Evolutionary conservation across 1,284 basidiomycete species (phyloP).

Genomic region (Naganishia albida): DNA sequence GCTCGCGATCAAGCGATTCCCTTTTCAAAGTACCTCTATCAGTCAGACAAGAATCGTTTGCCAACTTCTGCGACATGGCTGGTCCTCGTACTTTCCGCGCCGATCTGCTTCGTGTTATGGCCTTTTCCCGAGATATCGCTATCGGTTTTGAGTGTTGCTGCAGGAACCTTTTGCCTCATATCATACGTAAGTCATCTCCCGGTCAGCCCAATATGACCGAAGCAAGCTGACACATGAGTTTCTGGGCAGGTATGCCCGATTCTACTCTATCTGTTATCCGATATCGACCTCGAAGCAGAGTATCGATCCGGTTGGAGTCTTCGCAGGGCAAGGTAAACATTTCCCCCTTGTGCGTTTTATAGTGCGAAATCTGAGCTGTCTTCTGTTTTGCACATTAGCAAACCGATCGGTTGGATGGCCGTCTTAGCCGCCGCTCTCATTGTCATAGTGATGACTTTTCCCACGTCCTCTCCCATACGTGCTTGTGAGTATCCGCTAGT

Average conservation of each 20-base stretch:
- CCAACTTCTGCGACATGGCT: constrained; percentile 50
- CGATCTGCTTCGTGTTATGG: constrained; percentile 40
- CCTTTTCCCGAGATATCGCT: constrained; percentile 36
- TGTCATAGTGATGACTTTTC: constrained; percentile 45
- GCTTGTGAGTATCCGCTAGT: constrained; percentile 37
- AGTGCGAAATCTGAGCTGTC: background rate
- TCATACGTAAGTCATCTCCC: constrained; percentile 45
- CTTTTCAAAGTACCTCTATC: constrained; percentile 45
- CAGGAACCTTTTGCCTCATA: constrained; percentile 45
- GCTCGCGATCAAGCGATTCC: constrained; percentile 53
- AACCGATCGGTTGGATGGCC: constrained; percentile 44
- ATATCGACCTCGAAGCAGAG: constrained; percentile 47
- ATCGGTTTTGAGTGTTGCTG: constrained; percentile 46
- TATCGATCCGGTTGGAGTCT: constrained; percentile 50
- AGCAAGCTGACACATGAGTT: constrained; percentile 31
- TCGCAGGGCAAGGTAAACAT: constrained; percentile 42
- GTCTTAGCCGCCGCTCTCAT: constrained; percentile 40
- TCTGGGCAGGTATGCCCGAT: constrained; percentile 33
- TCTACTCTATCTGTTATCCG: constrained; percentile 46
- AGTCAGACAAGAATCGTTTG: constrained; percentile 44
- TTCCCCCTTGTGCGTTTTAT: background rate
- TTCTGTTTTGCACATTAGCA: constrained; percentile 34
- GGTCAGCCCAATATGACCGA: no score
- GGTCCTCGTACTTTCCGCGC: constrained; percentile 42
- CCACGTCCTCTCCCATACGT: constrained; percentile 42